Evolutionary conservation across 2,329 filamentous ascomycete genomes (phyloP), one percentile per base, ranked within the genome.

Genomic region (Exophiala dermatitidis): DNA sequence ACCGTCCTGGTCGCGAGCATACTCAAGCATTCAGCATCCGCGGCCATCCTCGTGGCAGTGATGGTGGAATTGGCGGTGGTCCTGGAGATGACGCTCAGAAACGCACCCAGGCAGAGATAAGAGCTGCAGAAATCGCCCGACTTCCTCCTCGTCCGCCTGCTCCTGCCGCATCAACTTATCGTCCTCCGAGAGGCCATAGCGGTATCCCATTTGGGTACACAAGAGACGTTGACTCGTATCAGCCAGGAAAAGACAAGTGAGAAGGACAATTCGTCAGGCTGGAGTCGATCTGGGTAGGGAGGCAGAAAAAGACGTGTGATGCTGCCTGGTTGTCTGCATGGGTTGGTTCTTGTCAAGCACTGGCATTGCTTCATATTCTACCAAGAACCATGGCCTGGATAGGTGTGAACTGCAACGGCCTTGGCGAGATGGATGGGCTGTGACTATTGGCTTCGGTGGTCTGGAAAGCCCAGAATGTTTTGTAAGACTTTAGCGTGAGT

Each of bases 141-240:
- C 12, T 26, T 28, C 7, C 10, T 38, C 36, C 10, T 38, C 36
- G 4, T 38, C 36, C 36, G 8, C 43, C 19, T 5, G 6, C 19
- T n/a, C 43, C 43, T 6, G 12, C 12, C 5, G 5, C 37, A 6
- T 36, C 49, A 32, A 5, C 26, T 12, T 9, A 38, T 37, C 28
- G 26, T 38, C 52, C 26, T 42, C 53, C 50, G 10, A 42, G 54
- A 45, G 57, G 57, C 29, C 57, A 58, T 41, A 54, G 52, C 44
- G 50, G 49, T 8, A 46, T 52, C n/a, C 55, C 49, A 30, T 60
- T 50, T 46, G 52, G 58, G 34, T 60, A 60, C 26, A 29, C 40
- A 8, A 34, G 54, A 29, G 6, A 33, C 12, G 46, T 56, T 9
- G 54, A 56, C 34, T 52, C 49, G 28, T 56, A 53, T n/a, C 19